These are phyloP conservation scores for Salvia rosmarinus DNA, from an alignment of 257 asterid species.

Conservation along the genomic window DNA sequence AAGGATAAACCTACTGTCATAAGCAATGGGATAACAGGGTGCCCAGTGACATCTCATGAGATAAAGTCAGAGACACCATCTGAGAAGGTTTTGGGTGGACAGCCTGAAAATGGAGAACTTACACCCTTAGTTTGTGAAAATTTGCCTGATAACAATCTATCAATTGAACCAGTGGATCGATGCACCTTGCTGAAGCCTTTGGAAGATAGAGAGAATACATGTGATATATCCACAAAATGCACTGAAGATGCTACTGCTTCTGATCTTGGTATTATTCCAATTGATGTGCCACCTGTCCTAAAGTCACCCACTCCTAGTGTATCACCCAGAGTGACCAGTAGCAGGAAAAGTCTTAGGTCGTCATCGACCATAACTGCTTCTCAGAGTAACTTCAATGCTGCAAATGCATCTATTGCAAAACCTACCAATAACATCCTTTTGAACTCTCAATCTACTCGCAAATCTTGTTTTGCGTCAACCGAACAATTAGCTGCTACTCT, in stretches of 20 bases:
- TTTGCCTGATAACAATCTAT: constrained; percentile 31
- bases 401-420: constrained; percentile 49
- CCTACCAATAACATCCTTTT: constrained; percentile 58
- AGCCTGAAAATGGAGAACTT: constrained; percentile 30
- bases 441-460: constrained; percentile 48
- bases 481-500: constrained; percentile 84
- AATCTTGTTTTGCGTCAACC: constrained; percentile 62
- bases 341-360: constrained; percentile 84
- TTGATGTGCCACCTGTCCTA: constrained; percentile 51
- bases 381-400: constrained; percentile 48
- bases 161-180: constrained; percentile 33
- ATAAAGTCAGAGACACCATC: constrained; percentile 26
- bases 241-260: constrained; percentile 42
- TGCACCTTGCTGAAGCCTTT: constrained; percentile 38
- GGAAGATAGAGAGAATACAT: constrained; percentile 38
- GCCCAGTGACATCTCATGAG: constrained; percentile 25
- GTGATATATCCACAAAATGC: constrained; percentile 46
- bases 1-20: constrained; percentile 38
- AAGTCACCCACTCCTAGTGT: constrained; percentile 85
- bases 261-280: constrained; percentile 43
- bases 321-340: constrained; percentile 69
- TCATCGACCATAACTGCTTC: constrained; percentile 65
- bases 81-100: constrained; percentile 34
- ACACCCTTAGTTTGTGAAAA: constrained; percentile 33
- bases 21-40: constrained; percentile 23